A percentile compares a stretch with the other conserved stretches of the same genome.
These are phyloP conservation scores for Sporobolomyces phaffii DNA, from an alignment of 768 basidiomycete genomes.

Conservation along the genomic window DNA sequence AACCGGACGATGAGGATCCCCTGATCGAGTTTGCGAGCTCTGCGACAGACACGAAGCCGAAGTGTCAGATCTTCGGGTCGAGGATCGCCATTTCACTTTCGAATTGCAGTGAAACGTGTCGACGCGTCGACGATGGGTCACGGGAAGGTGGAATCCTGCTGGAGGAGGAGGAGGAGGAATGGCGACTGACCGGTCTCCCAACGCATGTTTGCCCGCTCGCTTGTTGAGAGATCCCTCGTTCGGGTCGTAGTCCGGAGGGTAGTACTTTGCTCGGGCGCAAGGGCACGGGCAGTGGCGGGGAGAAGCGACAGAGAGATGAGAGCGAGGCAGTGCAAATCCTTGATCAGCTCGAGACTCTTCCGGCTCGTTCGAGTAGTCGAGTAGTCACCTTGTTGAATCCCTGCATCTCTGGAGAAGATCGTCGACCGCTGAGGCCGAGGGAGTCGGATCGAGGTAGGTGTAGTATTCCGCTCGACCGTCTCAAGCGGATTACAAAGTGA, in stretches of 20 bases:
- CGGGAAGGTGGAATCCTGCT: background rate
- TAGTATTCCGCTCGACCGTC: no score
- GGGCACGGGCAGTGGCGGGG: background rate
- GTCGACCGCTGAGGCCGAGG: no score
- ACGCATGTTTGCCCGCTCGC: slow-evolving; percentile 70
- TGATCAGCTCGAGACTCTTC: background rate
- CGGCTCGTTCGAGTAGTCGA: background rate
- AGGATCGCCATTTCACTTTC: no score
- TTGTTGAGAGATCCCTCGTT: slow-evolving; percentile 57
- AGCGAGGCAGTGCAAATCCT: background rate
- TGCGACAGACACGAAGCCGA: slow-evolving; percentile 54
- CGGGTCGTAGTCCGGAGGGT: slow-evolving; percentile 69
- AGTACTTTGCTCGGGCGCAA: slow-evolving; percentile 49
- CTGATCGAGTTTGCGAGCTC: slow-evolving; percentile 91
- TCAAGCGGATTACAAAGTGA: no score
- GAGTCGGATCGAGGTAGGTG: no score
- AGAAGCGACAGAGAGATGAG: background rate
- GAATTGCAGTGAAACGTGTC: no score
- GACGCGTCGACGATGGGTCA: no score
- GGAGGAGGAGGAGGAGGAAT: background rate
- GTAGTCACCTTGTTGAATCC: slow-evolving; percentile 59
- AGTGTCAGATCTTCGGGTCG: background rate
- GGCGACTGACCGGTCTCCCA: slow-evolving; percentile 47
- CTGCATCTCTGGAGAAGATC: slow-evolving; percentile 48
- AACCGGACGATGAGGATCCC: slow-evolving; percentile 93